Evolutionary conservation across 257 asterid species (phyloP).

Genomic region (Scutellaria baicalensis): DNA sequence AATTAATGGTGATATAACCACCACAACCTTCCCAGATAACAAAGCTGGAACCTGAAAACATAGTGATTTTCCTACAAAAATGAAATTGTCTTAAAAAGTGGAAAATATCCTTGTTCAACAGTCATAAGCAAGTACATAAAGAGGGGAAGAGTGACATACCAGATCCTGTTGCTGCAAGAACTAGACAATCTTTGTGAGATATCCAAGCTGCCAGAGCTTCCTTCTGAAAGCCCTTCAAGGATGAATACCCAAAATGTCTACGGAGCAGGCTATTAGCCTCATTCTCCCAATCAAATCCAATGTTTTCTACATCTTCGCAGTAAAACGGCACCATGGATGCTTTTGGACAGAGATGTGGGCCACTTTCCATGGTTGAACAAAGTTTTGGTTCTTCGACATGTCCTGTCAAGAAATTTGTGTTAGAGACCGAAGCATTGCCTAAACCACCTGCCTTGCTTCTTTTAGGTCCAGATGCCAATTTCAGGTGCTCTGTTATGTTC

Average conservation of each 20-base stretch:
- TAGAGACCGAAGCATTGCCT: constrained; percentile 11
- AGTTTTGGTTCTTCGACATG: constrained; percentile 14
- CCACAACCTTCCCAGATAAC: constrained; percentile 65
- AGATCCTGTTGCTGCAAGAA: constrained; percentile 83
- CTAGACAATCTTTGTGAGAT: constrained; percentile 52
- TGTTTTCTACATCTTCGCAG: constrained; percentile 25
- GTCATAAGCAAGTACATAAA: not conserved
- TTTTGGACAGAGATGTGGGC: constrained; percentile 7
- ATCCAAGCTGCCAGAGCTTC: constrained; percentile 67
- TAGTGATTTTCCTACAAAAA: constrained; percentile 60
- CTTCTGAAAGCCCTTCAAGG: constrained; percentile 59
- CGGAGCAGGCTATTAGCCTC: constrained; percentile 27
- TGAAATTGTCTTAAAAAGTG: constrained; percentile 8
- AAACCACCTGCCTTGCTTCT: constrained; percentile 25
- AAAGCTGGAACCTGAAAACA: constrained; percentile 77
- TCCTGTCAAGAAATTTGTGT: constrained; percentile 14
- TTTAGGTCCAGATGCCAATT: constrained; percentile 24
- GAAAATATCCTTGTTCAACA: not conserved
- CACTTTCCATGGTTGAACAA: constrained; percentile 11
- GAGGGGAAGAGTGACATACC: constrained; percentile 33
- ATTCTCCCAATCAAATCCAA: constrained; percentile 48
- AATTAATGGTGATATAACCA: constrained; percentile 75
- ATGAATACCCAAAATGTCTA: constrained; percentile 51
- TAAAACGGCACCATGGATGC: constrained; percentile 1
- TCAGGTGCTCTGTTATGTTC: constrained; percentile 40